Evolutionary conservation across 192 early-diverging fungal genomes (phyloP).

Genomic region (Coemansia umbellata): DNA sequence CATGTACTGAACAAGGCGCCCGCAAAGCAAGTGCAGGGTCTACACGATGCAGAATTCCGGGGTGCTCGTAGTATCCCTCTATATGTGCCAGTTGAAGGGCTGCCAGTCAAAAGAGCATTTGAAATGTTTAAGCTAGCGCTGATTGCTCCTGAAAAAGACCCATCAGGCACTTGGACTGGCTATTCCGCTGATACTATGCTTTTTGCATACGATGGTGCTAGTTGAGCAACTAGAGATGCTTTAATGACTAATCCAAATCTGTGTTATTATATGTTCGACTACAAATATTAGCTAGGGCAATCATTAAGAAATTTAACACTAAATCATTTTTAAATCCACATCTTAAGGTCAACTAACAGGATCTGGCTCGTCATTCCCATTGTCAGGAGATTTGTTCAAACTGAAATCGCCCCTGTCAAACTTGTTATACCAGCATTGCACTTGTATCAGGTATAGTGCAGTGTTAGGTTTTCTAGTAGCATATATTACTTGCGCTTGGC

Average conservation of each 20-base stretch:
- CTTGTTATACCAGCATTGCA: too few relatives aligned
- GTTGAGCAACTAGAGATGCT: background rate
- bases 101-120: constrained; percentile 6
- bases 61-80: constrained; percentile 3
- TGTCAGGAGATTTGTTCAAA: too few relatives aligned
- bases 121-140: constrained; percentile 30
- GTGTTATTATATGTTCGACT: too few relatives aligned
- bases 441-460: too few relatives aligned
- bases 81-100: constrained; percentile 11
- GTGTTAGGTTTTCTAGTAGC: too few relatives aligned
- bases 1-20: constrained; percentile 15
- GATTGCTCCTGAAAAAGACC: constrained; percentile 27
- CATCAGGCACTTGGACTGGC: constrained; percentile 8
- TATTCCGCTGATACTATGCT: constrained; percentile 38
- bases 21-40: constrained; percentile 4
- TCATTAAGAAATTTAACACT: background rate
- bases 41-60: constrained; percentile 3
- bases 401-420: too few relatives aligned
- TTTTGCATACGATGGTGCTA: constrained; percentile 21
- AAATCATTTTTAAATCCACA: too few relatives aligned
- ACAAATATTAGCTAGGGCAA: background rate
- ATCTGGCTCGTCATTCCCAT: too few relatives aligned
- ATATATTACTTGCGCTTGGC: too few relatives aligned
- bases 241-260: background rate
- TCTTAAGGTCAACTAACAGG: too few relatives aligned